Evolutionary conservation across 140 eudicot species (phyloP).

Genomic region (Senecio squalidus): DNA sequence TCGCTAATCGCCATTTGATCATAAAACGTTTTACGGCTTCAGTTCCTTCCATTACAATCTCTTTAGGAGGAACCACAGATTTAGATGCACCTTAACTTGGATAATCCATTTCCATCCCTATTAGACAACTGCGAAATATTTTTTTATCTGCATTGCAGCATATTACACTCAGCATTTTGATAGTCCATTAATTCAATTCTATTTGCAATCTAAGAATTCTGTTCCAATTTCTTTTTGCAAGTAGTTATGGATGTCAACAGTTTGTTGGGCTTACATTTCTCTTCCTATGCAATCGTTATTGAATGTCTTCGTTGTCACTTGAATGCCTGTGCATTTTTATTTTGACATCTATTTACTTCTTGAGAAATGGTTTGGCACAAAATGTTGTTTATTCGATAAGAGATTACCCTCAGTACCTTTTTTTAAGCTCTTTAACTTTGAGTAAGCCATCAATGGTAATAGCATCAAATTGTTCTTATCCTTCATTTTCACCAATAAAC

Average conservation of each 20-base stretch:
- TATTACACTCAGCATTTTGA: too few relatives aligned
- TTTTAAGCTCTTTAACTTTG: not conserved
- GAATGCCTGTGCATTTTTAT: not conserved
- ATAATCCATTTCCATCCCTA: too few relatives aligned
- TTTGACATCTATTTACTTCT: too few relatives aligned
- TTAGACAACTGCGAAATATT: too few relatives aligned
- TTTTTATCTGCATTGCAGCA: too few relatives aligned
- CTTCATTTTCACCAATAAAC: not conserved
- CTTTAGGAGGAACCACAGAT: constrained; percentile 49
- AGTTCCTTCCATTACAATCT: constrained; percentile 37
- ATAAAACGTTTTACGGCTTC: constrained; percentile 48
- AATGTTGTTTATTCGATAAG: not conserved
- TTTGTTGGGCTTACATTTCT: not conserved
- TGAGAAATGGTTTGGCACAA: not conserved
- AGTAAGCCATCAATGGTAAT: not conserved
- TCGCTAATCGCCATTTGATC: constrained; percentile 36
- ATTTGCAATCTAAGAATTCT: not conserved
- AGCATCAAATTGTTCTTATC: constrained; percentile 7
- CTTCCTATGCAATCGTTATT: not conserved
- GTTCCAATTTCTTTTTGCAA: not conserved
- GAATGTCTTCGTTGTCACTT: too few relatives aligned
- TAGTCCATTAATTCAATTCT: not conserved
- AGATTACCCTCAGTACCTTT: not conserved
- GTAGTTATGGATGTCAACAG: not conserved
- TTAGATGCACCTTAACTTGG: too few relatives aligned